Base-by-base conservation (phyloP, 2,329 filamentous ascomycete genomes). In the Aspergillus luchuensis region DNA sequence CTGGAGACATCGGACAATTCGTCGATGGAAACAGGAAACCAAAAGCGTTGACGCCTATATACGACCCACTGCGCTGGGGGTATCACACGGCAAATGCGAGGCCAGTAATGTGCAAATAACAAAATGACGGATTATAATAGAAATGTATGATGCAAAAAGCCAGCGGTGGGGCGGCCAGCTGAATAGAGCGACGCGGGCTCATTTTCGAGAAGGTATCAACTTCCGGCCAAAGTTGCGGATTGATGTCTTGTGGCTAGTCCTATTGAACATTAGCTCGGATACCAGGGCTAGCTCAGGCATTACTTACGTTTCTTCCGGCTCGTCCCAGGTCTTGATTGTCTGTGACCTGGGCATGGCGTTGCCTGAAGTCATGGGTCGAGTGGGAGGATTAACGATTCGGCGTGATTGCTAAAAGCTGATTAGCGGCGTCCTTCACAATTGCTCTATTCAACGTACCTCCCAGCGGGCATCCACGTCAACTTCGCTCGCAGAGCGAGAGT, bases 201-300 rank as follows among this genome's bases (percentile, higher is more conserved):
- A 66, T 56, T 69, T 68, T 49, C 69, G 63, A 49, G 66, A 67
- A 23, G 67, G 71, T 47, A 76, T 71, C 41, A 78, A 56, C 60
- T 74, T 77, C 38, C 75, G 76, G 30, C 76, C 74, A 33, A 78
- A 50, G 55, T 62, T 76, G 60, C 75, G 73, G 28, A 78, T 72
- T 19, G 72, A 72, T 45, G 64, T 72, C 60, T 72, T 76, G 48
- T 68, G 65, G 45, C 72, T 74, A 47, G 33, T 15, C 25, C 49
- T 54, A 25, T 25, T 30, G 8, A 6, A n/a, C 39, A 38, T 38
- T n/a, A 41, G 23, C 30, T 25, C 11, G 43, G 6, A 5, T 11
- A 1, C 11, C 4, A 11, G 28, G 11, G 36, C 11, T 5, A 39
- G 15, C 2, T 10, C 13, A 54, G n/a, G 5, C 5, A 48, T n/a